These are phyloP conservation scores for Lipomyces orientalis DNA, from an alignment of 805 yeast species.

Conservation along the genomic window DNA sequence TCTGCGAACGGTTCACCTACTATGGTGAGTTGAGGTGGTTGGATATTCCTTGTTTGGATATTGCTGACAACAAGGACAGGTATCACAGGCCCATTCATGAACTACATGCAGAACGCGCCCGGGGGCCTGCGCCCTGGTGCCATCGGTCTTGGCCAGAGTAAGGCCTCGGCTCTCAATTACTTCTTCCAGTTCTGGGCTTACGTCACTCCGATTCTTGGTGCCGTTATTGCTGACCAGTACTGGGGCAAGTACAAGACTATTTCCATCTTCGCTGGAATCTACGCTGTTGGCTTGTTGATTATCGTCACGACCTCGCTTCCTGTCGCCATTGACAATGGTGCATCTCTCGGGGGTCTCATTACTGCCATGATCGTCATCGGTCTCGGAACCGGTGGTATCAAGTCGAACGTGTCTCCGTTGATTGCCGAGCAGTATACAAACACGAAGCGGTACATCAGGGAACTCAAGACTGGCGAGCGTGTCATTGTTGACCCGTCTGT, in stretches of 20 bases:
- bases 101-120: slow-evolving; percentile 67
- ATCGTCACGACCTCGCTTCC: slow-evolving; percentile 75
- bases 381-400: slow-evolving; percentile 80
- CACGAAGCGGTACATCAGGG: slow-evolving; percentile 62
- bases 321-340: slow-evolving; percentile 53
- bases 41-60: neutral
- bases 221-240: slow-evolving; percentile 73
- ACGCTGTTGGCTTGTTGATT: slow-evolving; percentile 65
- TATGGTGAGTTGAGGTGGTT: slow-evolving; percentile 55
- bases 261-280: slow-evolving; percentile 61
- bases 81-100: slow-evolving; percentile 73
- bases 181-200: slow-evolving; percentile 85
- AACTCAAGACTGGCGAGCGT: slow-evolving; percentile 63
- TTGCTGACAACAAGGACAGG: slow-evolving; percentile 1
- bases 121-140: slow-evolving; percentile 58
- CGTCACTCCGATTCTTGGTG: slow-evolving; percentile 78
- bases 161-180: slow-evolving; percentile 74
- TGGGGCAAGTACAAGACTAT: slow-evolving; percentile 77
- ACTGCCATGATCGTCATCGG: slow-evolving; percentile 67
- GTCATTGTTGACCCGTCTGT: slow-evolving; percentile 73
- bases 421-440: slow-evolving; percentile 77
- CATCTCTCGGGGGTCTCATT: slow-evolving; percentile 68
- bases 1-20: slow-evolving; percentile 80
- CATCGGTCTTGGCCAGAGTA: slow-evolving; percentile 61
- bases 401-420: slow-evolving; percentile 74